Conservation (phyloP, 768 basidiomycete genomes). For the Myochromella boudieri region DNA sequence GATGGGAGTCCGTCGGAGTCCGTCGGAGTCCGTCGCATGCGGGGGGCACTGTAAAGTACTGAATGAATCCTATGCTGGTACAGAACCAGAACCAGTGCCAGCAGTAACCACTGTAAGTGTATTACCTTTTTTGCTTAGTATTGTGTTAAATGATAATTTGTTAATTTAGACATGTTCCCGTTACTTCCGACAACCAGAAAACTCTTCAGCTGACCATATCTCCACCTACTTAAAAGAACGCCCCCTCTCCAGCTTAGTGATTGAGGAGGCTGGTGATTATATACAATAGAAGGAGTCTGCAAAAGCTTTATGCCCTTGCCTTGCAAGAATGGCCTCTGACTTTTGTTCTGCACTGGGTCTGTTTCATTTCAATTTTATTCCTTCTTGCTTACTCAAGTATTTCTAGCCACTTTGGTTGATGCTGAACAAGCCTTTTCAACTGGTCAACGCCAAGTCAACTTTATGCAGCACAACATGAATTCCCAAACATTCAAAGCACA, state of each 20-base stretch:
- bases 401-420: background rate
- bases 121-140: too few species aligned
- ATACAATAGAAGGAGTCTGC: conserved; percentile 13
- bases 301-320: background rate
- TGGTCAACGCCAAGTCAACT: conserved; percentile 28
- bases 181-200: background rate
- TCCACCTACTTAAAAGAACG: conserved; percentile 10
- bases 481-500: conserved; percentile 33
- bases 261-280: conserved; percentile 14
- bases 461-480: conserved; percentile 31
- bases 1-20: too few species aligned
- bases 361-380: conserved; percentile 12
- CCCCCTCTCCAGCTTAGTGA: background rate
- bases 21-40: too few species aligned
- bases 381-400: background rate
- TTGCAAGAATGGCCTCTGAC: conserved; percentile 15
- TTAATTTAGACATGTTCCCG: background rate
- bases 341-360: conserved; percentile 11
- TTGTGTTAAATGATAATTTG: too few species aligned
- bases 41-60: too few species aligned
- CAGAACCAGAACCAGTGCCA: too few species aligned
- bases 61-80: too few species aligned
- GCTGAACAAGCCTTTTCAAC: too few species aligned
- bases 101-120: too few species aligned
- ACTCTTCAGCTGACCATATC: conserved; percentile 3